Percentiles rank a stretch among this genome's conserved stretches.
Conservation (phyloP, 495 filamentous ascomycete species). For the Penicillium atrosanguineum region DNA sequence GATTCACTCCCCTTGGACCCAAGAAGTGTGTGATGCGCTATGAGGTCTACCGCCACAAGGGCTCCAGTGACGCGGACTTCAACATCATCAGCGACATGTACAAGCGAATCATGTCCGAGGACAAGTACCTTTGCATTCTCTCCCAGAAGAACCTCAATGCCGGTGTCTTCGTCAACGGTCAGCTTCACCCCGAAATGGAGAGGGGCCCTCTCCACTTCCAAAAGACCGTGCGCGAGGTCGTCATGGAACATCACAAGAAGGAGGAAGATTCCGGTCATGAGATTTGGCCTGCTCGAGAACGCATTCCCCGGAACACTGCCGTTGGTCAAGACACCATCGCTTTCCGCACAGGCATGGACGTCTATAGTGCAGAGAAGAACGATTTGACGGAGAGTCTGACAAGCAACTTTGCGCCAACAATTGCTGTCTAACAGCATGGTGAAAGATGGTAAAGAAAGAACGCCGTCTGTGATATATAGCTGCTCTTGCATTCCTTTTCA, state of each 20-base stretch:
- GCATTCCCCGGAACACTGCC: background rate
- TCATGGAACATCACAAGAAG: slow-evolving; percentile 32
- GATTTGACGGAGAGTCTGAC: slow-evolving; percentile 7
- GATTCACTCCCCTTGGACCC: slow-evolving; percentile 39
- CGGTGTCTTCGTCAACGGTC: slow-evolving; percentile 48
- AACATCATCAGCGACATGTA: slow-evolving; percentile 42
- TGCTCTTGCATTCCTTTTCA: background rate
- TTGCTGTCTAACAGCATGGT: slow-evolving; percentile 8
- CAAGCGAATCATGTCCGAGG: slow-evolving; percentile 46
- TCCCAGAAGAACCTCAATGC: slow-evolving; percentile 49
- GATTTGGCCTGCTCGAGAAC: slow-evolving; percentile 40
- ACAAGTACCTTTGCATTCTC: slow-evolving; percentile 45
- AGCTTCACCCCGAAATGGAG: slow-evolving; percentile 47
- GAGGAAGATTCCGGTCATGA: slow-evolving; percentile 36
- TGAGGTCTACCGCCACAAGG: slow-evolving; percentile 48
- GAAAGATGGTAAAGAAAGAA: background rate
- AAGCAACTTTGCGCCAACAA: slow-evolving; percentile 4
- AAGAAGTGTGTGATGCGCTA: slow-evolving; percentile 40
- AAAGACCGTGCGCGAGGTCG: slow-evolving; percentile 38
- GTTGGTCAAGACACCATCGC: background rate
- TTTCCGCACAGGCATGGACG: slow-evolving; percentile 4
- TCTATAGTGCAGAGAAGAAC: slow-evolving; percentile 2
- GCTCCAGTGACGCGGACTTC: slow-evolving; percentile 43
- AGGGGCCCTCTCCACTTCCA: slow-evolving; percentile 48
- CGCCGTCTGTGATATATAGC: background rate